phyloP scores from a whole-genome alignment of 2,329 filamentous ascomycete genomes.

The Chaetomium strumarium region DNA sequence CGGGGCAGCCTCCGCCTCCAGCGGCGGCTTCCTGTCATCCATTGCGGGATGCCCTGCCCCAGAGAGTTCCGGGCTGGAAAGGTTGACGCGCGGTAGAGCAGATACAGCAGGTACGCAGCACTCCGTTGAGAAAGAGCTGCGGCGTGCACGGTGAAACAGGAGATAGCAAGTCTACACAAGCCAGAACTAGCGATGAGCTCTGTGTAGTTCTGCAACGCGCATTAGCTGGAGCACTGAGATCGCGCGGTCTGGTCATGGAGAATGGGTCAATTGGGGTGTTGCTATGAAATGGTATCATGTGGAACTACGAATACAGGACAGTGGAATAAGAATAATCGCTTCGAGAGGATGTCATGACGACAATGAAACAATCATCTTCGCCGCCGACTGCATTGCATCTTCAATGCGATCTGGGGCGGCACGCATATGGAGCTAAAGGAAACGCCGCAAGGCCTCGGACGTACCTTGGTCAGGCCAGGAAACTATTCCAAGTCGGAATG shows the following conservation, averaged over 20 bases:
- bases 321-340: not conserved
- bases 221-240: too few relatives aligned
- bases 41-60: constrained; percentile 9
- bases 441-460: constrained; percentile 13
- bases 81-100: too few relatives aligned
- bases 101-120: too few relatives aligned
- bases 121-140: too few relatives aligned
- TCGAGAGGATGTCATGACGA: not conserved
- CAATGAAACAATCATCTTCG: not conserved
- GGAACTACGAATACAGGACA: not conserved
- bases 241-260: too few relatives aligned
- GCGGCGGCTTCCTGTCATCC: constrained; percentile 31
- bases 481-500: constrained; percentile 25
- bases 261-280: not conserved
- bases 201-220: not conserved
- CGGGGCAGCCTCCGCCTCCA: constrained; percentile 33
- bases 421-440: not conserved
- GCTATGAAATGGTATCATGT: not conserved
- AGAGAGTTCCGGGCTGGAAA: too few relatives aligned
- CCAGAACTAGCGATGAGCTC: too few relatives aligned
- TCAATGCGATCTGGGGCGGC: not conserved
- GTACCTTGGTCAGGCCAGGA: constrained; percentile 22
- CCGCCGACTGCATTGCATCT: not conserved
- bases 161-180: too few relatives aligned
- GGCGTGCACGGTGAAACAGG: too few relatives aligned